Base-by-base conservation (phyloP, 2,329 filamentous ascomycete genomes). In the Exophiala aquamarina region DNA sequence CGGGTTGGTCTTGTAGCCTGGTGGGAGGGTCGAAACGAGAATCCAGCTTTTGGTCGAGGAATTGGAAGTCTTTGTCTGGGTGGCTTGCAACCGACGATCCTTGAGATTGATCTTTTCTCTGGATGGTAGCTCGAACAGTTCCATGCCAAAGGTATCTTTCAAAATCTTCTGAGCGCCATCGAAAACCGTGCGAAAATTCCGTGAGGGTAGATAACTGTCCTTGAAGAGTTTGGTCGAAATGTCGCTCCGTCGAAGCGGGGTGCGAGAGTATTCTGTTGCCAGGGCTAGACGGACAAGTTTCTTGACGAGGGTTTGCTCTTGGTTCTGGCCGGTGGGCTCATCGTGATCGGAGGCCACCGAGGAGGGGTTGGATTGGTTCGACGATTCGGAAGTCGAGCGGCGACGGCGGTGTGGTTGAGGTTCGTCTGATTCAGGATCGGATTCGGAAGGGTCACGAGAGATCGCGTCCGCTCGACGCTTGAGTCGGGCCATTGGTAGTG, bases 71-170 rank as follows among this genome's bases (percentile, higher is more conserved):
- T 78, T 79, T 13, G 75, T 77, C 46, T 58, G 57, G 10, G 53
- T 55, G 3, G 51, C 54, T 21, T 52, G 48, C 9, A 40, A 51
- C 6, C 57, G 53, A 4, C 57, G 41, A 20, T 59, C 57, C n/a
- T 54, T 83, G 26, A 95, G 69, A 0, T 89, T 89, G 39, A 87
- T 78, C 66, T 90, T 94, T 61, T 96, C 92, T 61, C 79, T 81
- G 1, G 79, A 74, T 0, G 93, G 90, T 40, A 97, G 74, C 68
- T 96, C 91, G 3, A 82, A 76, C 76, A 98, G 79, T 65, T 91
- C 79, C 90, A 97, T 95, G n/a, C 93, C 93, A 68, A 95, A 97
- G 1, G 84, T 77, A 2, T 71, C 70, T 38, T 77, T 74, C 29
- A 98, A 72, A 56, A 87, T 79, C 26, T 73, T 68, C 65, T 98